Evolutionary conservation across 1,284 basidiomycete species (phyloP).

Genomic region (Cerioporus squamosus): DNA sequence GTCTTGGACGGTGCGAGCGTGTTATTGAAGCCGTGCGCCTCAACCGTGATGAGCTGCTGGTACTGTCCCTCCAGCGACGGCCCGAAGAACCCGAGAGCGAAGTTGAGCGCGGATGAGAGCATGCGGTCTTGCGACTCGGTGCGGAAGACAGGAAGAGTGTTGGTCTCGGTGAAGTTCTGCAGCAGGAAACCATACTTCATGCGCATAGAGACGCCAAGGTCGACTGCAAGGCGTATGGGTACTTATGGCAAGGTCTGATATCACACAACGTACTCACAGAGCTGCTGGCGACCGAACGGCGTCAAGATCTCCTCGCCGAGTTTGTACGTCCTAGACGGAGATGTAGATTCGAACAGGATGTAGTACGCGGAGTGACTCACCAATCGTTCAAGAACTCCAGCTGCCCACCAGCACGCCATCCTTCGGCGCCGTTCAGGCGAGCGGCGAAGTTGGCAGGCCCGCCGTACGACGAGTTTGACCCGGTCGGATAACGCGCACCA

Average conservation of each 20-base stretch:
- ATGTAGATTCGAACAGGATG: constrained; percentile 1
- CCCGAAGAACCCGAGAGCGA: constrained; percentile 88
- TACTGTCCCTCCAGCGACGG: constrained; percentile 82
- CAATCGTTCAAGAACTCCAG: constrained; percentile 79
- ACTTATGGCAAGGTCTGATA: not conserved
- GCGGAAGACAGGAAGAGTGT: constrained; percentile 82
- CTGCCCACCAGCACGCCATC: constrained; percentile 66
- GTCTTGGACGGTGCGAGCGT: constrained; percentile 78
- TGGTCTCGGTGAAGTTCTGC: constrained; percentile 76
- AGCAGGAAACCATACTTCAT: constrained; percentile 83
- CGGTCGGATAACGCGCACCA: constrained; percentile 81
- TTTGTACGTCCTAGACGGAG: constrained; percentile 68
- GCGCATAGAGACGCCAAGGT: constrained; percentile 73
- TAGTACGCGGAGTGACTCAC: constrained; percentile 38
- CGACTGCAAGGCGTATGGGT: constrained; percentile 46
- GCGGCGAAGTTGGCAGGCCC: constrained; percentile 68
- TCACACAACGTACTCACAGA: constrained; percentile 54
- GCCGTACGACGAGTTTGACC: constrained; percentile 61
- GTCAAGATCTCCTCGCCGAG: constrained; percentile 82
- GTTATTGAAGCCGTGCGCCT: constrained; percentile 76
- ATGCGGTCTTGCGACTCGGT: constrained; percentile 90
- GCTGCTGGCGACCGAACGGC: constrained; percentile 82
- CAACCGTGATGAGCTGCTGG: constrained; percentile 81
- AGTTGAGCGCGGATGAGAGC: constrained; percentile 83
- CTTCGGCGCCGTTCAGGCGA: constrained; percentile 52